Evolutionary conservation across 495 filamentous ascomycete genomes (phyloP).

Genomic region (Hyaloscypha hepaticicola): DNA sequence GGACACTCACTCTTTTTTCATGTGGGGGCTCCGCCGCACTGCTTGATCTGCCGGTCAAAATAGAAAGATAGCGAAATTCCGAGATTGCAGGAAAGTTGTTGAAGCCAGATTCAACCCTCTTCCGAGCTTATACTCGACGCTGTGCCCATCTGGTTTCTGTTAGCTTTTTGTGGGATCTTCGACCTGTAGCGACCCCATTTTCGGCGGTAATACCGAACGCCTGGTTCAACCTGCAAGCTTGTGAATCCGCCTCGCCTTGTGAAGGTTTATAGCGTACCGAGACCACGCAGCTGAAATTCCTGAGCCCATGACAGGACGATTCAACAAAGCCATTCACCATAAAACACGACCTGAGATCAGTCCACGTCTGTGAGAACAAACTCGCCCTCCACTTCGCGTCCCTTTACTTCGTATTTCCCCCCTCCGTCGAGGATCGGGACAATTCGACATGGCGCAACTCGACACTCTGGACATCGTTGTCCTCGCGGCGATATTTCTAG

Average conservation of each 20-base stretch:
- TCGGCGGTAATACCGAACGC: neutral
- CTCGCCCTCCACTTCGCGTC: neutral
- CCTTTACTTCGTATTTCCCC: neutral
- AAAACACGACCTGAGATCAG: neutral
- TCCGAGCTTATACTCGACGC: neutral
- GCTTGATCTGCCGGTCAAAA: neutral
- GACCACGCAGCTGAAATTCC: slow-evolving; percentile 12
- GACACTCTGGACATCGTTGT: slow-evolving; percentile 93
- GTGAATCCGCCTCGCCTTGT: neutral
- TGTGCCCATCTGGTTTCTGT: neutral
- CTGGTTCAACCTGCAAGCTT: neutral
- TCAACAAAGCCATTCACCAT: neutral
- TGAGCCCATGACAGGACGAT: neutral
- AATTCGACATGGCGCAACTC: slow-evolving; percentile 77
- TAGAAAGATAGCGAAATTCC: neutral
- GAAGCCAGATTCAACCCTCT: neutral
- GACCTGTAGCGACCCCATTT: neutral
- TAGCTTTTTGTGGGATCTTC: neutral
- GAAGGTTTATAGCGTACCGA: neutral
- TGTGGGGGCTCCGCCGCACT: neutral
- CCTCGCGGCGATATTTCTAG: slow-evolving; percentile 78
- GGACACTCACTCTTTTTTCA: neutral
- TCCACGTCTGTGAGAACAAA: neutral
- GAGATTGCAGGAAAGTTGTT: neutral
- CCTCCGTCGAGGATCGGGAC: neutral